Conservation (phyloP, 2,329 filamentous ascomycete genomes). For the Alternaria consortialis region DNA sequence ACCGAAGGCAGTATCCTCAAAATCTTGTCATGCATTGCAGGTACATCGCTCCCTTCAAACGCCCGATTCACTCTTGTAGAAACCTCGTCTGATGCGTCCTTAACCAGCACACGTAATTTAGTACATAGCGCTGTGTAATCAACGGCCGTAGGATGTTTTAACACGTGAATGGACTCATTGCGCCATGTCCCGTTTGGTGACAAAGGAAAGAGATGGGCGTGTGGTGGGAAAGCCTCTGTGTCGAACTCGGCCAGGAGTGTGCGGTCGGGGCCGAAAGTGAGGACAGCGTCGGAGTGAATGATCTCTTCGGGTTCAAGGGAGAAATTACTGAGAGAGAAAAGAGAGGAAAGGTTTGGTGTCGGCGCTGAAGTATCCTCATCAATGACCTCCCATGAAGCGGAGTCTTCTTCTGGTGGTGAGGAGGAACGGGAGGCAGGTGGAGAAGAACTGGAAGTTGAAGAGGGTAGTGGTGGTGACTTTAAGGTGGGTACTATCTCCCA, state of each 20-base stretch:
- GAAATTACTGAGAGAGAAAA: neutral
- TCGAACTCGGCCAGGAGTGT: conserved; percentile 2
- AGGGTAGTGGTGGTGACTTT: neutral
- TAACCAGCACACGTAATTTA: neutral
- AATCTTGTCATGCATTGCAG: neutral
- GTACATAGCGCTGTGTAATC: neutral
- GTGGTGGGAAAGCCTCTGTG: conserved; percentile 16
- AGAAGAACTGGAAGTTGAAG: neutral
- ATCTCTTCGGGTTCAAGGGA: neutral
- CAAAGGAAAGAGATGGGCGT: conserved; percentile 18
- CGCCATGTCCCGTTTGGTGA: conserved; percentile 21
- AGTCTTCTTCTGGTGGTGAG: neutral
- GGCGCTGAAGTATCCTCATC: neutral
- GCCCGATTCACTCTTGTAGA: conserved; percentile 16
- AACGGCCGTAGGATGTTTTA: conserved; percentile 5
- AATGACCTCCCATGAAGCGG: neutral
- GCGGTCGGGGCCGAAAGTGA: neutral
- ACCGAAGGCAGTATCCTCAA: neutral
- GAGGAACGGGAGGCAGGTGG: neutral
- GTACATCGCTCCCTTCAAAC: conserved; percentile 24
- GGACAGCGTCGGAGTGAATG: neutral
- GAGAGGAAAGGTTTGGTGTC: neutral
- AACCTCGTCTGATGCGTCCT: conserved; percentile 7
- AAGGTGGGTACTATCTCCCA: neutral
- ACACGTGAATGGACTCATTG: neutral